phyloP scores from a whole-genome alignment of 1,284 basidiomycete species.

The Pseudozyma pruni region DNA sequence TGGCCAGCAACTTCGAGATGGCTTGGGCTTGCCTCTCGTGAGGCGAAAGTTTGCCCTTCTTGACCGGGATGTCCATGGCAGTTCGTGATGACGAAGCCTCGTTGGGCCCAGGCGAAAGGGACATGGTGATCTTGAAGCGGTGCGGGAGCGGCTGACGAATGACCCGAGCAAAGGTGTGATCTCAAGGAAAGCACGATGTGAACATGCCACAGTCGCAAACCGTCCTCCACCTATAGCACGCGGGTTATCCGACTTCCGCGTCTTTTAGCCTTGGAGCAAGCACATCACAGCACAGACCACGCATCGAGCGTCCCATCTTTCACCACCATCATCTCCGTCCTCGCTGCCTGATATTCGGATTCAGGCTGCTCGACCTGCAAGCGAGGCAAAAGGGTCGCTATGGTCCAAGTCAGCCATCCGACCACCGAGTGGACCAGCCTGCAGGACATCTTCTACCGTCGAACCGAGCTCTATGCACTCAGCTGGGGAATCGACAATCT shows the following conservation, averaged over 20 bases:
- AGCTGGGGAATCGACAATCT: slow-evolving; percentile 82
- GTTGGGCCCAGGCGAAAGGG: slow-evolving; percentile 3
- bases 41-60: slow-evolving; percentile 46
- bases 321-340: background rate
- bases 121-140: slow-evolving; percentile 8
- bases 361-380: background rate
- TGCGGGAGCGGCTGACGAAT: background rate
- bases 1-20: slow-evolving; percentile 56
- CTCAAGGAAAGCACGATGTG: background rate
- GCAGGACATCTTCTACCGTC: slow-evolving; percentile 70
- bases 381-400: background rate
- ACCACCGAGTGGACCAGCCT: slow-evolving; percentile 61
- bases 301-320: background rate
- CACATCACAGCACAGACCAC: slow-evolving; percentile 11
- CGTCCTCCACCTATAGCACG: slow-evolving; percentile 5
- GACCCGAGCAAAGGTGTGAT: background rate
- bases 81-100: slow-evolving; percentile 25
- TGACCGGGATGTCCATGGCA: slow-evolving; percentile 5
- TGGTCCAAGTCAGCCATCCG: slow-evolving; percentile 48
- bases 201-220: background rate
- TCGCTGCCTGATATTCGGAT: background rate
- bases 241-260: slow-evolving; percentile 9
- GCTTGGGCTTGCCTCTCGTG: slow-evolving; percentile 59
- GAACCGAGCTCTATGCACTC: slow-evolving; percentile 85
- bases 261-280: background rate